A percentile compares a stretch with the other conserved stretches of the same genome.
Conservation (phyloP, 805 yeast genomes). For the Candida sakaeoensis region DNA sequence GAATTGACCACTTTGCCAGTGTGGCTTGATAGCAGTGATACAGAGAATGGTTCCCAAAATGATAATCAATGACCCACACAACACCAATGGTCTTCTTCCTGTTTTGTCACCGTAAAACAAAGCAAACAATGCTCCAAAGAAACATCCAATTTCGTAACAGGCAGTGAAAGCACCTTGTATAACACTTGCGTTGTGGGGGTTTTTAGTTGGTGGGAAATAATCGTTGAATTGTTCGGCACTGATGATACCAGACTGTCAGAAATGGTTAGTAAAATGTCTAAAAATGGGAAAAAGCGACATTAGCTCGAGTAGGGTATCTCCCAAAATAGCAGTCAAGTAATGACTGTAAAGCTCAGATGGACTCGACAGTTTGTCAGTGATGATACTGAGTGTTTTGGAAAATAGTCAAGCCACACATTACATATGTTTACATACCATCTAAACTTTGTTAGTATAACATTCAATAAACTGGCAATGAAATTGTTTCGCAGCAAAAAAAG, state of each 20-base stretch:
- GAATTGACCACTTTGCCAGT: constrained; percentile 64
- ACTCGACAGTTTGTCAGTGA: too few relatives aligned
- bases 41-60: constrained; percentile 41
- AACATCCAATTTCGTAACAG: constrained; percentile 65
- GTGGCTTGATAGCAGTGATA: constrained; percentile 31
- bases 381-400: too few relatives aligned
- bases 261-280: constrained; percentile 9
- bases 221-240: constrained; percentile 34
- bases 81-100: constrained; percentile 42
- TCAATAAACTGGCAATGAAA: too few relatives aligned
- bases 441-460: too few relatives aligned
- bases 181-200: constrained; percentile 19
- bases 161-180: constrained; percentile 69
- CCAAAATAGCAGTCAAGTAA: too few relatives aligned
- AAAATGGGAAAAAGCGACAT: neutral
- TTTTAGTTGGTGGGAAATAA: constrained; percentile 37
- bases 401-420: too few relatives aligned
- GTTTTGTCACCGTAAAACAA: constrained; percentile 35
- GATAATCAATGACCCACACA: constrained; percentile 35
- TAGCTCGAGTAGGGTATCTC: too few relatives aligned
- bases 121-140: constrained; percentile 42
- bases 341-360: too few relatives aligned
- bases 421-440: too few relatives aligned
- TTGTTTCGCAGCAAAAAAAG: too few relatives aligned
- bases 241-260: constrained; percentile 41